These are phyloP conservation scores for Zymoseptoria passerinii DNA, from an alignment of 2,329 filamentous ascomycete genomes.

Conservation along the genomic window DNA sequence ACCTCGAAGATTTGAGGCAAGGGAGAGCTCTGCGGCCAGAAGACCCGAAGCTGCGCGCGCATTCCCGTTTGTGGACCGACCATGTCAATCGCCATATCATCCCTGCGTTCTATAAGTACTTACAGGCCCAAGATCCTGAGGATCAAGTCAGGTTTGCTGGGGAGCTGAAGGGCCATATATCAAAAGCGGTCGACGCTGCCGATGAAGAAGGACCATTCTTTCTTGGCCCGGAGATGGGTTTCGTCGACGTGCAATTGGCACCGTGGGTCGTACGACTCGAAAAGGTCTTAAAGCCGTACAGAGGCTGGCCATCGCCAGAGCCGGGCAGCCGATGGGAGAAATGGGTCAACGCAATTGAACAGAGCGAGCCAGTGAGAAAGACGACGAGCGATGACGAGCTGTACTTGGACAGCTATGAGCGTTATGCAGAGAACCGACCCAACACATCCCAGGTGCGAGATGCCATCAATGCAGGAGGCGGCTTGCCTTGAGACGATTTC, in stretches of 20 bases:
- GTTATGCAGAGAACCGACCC: slow-evolving; percentile 55
- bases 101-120: slow-evolving; percentile 64
- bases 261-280: slow-evolving; percentile 64
- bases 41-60: slow-evolving; percentile 59
- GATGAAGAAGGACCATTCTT: slow-evolving; percentile 61
- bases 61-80: slow-evolving; percentile 71
- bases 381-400: slow-evolving; percentile 60
- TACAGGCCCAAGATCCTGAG: slow-evolving; percentile 54
- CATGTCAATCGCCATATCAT: slow-evolving; percentile 73
- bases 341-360: slow-evolving; percentile 54
- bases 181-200: slow-evolving; percentile 51
- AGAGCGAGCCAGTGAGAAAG: slow-evolving; percentile 52
- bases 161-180: slow-evolving; percentile 58
- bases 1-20: slow-evolving; percentile 65
- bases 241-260: slow-evolving; percentile 68
- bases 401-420: slow-evolving; percentile 59
- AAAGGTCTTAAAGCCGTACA: slow-evolving; percentile 56
- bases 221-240: slow-evolving; percentile 46
- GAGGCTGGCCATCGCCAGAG: slow-evolving; percentile 58
- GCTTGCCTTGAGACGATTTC: slow-evolving; percentile 40
- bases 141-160: slow-evolving; percentile 53
- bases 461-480: slow-evolving; percentile 51
- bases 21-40: slow-evolving; percentile 56
- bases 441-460: slow-evolving; percentile 51
- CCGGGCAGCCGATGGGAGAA: slow-evolving; percentile 56